phyloP scores from a whole-genome alignment of 2,329 filamentous ascomycete genomes.

The Pseudocercospora ulei region DNA sequence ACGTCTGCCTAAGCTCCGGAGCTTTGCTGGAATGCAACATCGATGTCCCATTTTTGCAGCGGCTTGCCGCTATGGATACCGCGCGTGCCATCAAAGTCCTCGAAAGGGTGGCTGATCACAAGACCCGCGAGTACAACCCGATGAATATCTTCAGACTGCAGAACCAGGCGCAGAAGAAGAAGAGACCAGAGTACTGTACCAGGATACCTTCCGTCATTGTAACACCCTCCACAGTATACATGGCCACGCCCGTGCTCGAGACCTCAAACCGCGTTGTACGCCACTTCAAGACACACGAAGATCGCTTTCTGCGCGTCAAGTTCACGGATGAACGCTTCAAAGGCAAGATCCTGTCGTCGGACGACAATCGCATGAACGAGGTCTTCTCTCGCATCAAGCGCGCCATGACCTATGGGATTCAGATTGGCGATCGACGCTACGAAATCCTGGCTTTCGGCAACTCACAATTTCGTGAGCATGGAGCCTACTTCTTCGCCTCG shows the following conservation, averaged over 20 bases:
- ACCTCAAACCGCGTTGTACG: conserved; percentile 80
- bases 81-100: conserved; percentile 54
- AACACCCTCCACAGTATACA: conserved; percentile 74
- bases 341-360: conserved; percentile 34
- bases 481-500: conserved; percentile 84
- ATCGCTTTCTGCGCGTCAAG: conserved; percentile 78
- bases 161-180: conserved; percentile 34
- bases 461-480: conserved; percentile 84
- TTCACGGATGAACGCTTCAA: conserved; percentile 70
- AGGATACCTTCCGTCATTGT: conserved; percentile 66
- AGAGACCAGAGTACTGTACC: conserved; percentile 57
- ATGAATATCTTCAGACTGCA: conserved; percentile 57
- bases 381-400: conserved; percentile 65
- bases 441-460: conserved; percentile 91
- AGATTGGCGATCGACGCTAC: conserved; percentile 70
- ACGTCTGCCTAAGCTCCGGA: conserved; percentile 79
- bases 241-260: conserved; percentile 68
- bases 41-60: conserved; percentile 54
- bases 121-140: conserved; percentile 55
- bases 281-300: conserved; percentile 55
- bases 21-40: conserved; percentile 69
- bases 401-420: conserved; percentile 66
- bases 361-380: conserved; percentile 34
- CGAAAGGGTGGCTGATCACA: conserved; percentile 61
- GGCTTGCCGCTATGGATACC: conserved; percentile 46